Evolutionary conservation across 2,329 filamentous ascomycete species (phyloP), one percentile per base, ranked within the genome.

Genomic region (Diplodia sapinea): DNA sequence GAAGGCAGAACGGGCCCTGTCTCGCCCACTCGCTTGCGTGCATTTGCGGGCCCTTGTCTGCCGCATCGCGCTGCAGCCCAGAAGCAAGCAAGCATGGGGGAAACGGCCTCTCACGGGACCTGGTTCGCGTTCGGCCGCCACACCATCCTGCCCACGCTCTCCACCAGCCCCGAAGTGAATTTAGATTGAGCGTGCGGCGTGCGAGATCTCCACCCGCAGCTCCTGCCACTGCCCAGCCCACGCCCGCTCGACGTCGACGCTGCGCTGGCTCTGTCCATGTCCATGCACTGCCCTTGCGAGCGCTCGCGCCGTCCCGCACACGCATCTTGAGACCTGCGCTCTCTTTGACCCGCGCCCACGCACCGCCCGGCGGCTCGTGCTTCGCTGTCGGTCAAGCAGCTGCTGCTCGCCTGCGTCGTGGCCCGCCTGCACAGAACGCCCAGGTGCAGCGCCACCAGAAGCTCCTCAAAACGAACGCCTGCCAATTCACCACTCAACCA

Each of bases 121-220:
- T 65, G 49, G 62, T 55, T 65, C 62, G 62, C 62, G 62, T 50
- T 31, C 49, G 62, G 62, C 62, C 50, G 62, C 62, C 62, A 65
- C 62, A 65, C 62, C 51, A 63, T 51, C 43, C 47, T 31, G 47
- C 57, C 57, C 57, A 36, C 57, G 40, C 40, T 50, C 57, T 62
- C 57, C 57, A 62, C 57, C 57, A 62, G 59, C 17, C 47, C 59
- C 59, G 47, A 63, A 51, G 59, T 63, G 59, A 63, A 63, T 66
- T 66, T 66, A 66, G 64, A 66, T 66, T 66, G 64, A 66, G 64
- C 64, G 64, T 65, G 63, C 63, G 63, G 63, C 63, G 63, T 66
- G 64, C 64, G 64, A 66, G 50, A 66, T 66, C 64, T 66, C 64
- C 64, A 66, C 64, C 43, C 64, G 40, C 40, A 57, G 43, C 33